A percentile compares a stretch with the other conserved stretches of the same genome.
Conservation (phyloP, 2,329 filamentous ascomycete genomes). For the Pseudopithomyces chartarum region DNA sequence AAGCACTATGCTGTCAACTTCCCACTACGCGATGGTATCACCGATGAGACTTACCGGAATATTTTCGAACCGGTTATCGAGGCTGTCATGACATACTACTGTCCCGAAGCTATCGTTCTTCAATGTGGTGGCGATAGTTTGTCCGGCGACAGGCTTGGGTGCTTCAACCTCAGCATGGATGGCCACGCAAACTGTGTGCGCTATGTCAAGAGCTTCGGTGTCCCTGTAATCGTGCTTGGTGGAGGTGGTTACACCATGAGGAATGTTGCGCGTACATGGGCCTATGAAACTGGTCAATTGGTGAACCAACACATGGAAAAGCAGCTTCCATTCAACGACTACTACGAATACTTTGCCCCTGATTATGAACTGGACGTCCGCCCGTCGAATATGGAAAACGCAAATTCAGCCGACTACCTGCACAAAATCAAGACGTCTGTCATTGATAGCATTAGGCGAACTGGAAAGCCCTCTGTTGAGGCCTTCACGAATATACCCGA, state of each 20-base stretch:
- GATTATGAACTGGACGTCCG: conserved; percentile 73
- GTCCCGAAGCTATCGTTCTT: conserved; percentile 69
- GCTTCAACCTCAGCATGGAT: conserved; percentile 73
- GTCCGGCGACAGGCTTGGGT: conserved; percentile 69
- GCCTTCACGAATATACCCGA: conserved; percentile 61
- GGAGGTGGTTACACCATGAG: conserved; percentile 74
- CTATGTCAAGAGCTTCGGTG: conserved; percentile 69
- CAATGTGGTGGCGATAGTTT: conserved; percentile 72
- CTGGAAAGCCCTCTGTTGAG: conserved; percentile 61
- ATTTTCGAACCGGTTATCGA: conserved; percentile 72
- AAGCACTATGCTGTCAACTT: conserved; percentile 74
- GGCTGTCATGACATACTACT: conserved; percentile 71
- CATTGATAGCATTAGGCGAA: conserved; percentile 69
- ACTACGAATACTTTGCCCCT: conserved; percentile 80
- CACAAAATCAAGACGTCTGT: conserved; percentile 70
- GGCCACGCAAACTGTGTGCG: conserved; percentile 73
- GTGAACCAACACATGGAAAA: conserved; percentile 81
- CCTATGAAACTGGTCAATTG: conserved; percentile 74
- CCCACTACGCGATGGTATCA: conserved; percentile 70
- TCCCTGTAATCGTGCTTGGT: conserved; percentile 68
- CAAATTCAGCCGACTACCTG: conserved; percentile 70
- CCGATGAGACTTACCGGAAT: conserved; percentile 69
- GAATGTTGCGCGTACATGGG: conserved; percentile 67
- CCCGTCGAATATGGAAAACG: conserved; percentile 74
- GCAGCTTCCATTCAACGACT: conserved; percentile 93